Evolutionary conservation across 768 basidiomycete species (phyloP).

Genomic region (Fomitopsis serialis): DNA sequence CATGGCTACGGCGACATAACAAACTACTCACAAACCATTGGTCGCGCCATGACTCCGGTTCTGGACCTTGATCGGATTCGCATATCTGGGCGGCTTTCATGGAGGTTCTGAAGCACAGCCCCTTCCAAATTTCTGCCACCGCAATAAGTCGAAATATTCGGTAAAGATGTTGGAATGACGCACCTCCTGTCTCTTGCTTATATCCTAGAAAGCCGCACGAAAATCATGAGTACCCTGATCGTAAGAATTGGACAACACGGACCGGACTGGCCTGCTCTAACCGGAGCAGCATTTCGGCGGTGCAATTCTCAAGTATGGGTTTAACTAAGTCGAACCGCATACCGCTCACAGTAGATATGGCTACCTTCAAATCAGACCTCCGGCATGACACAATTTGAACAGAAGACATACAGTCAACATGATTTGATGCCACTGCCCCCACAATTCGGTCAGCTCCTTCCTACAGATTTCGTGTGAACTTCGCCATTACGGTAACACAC

Average conservation of each 20-base stretch:
- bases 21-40: conserved; percentile 53
- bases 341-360: conserved; percentile 58
- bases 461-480: not conserved
- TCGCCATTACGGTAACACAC: conserved; percentile 12
- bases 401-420: conserved; percentile 56
- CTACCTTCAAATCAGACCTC: conserved; percentile 30
- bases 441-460: conserved; percentile 9
- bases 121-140: conserved; percentile 59
- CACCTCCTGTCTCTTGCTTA: conserved; percentile 54
- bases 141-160: not conserved
- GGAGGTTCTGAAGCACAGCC: conserved; percentile 56
- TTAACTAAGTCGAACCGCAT: conserved; percentile 60
- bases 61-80: conserved; percentile 31
- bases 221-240: too few species aligned
- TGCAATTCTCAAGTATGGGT: conserved; percentile 72
- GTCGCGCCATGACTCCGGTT: conserved; percentile 62
- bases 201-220: conserved; percentile 17
- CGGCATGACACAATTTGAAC: not conserved
- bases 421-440: conserved; percentile 46
- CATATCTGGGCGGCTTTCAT: conserved; percentile 48
- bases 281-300: conserved; percentile 60
- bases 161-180: conserved; percentile 3
- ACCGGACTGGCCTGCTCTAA: conserved; percentile 72
- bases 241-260: too few species aligned
- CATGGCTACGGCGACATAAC: not conserved